Conservation (phyloP, 345 rosid species). For the Noccaea caerulescens region DNA sequence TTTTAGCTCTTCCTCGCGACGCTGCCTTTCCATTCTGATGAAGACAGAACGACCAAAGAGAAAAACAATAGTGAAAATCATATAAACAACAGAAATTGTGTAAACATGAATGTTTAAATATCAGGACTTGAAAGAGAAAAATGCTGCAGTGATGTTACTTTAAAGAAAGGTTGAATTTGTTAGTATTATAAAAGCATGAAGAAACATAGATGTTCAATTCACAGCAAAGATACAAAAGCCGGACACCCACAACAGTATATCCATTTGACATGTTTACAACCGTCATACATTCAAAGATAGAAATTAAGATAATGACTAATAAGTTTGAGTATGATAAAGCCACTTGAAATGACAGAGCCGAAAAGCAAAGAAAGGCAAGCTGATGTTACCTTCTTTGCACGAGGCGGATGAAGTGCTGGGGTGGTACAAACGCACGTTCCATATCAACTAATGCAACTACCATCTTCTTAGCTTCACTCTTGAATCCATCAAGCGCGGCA, state of each 20-base stretch:
- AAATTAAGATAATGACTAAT: background rate
- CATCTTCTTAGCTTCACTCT: conserved; percentile 79
- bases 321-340: conserved; percentile 4
- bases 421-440: conserved; percentile 88
- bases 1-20: conserved; percentile 94
- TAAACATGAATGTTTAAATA: background rate
- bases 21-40: conserved; percentile 92
- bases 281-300: background rate
- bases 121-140: conserved; percentile 8
- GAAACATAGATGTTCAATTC: conserved; percentile 13
- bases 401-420: conserved; percentile 82
- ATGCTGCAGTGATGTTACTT: conserved; percentile 12
- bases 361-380: conserved; percentile 10
- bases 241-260: conserved; percentile 10
- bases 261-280: conserved; percentile 5
- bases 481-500: conserved; percentile 75
- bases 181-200: background rate
- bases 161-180: background rate
- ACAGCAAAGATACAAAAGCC: background rate
- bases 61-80: conserved; percentile 6
- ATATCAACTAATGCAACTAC: conserved; percentile 81
- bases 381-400: conserved; percentile 71
- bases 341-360: conserved; percentile 19
- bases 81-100: background rate
- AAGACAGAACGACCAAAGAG: conserved; percentile 10